Conservation (phyloP, 306 rosid species). For the Vigna reflexopilosa region DNA sequence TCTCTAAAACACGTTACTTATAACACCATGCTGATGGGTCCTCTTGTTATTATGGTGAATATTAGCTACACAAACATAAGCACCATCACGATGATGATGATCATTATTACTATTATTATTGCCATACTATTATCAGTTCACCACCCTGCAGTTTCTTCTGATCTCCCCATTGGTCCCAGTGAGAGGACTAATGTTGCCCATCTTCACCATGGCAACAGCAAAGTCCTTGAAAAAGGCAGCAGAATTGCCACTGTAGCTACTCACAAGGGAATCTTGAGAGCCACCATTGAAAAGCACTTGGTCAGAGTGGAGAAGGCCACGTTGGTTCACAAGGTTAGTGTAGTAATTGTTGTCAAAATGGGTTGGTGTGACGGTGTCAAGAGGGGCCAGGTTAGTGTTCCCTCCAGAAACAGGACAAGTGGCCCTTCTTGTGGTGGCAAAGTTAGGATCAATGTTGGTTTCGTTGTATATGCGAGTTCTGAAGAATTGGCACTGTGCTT, state of each 20-base stretch:
- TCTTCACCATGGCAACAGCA: slow-evolving; percentile 73
- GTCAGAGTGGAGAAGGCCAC: slow-evolving; percentile 78
- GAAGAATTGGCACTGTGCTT: slow-evolving; percentile 58
- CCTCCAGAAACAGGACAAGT: slow-evolving; percentile 69
- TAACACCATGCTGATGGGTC: not conserved
- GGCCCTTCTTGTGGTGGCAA: slow-evolving; percentile 47
- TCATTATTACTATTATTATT: too few species aligned
- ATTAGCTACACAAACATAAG: not conserved
- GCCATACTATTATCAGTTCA: slow-evolving; percentile 44
- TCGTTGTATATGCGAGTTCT: slow-evolving; percentile 72
- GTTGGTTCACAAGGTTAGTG: slow-evolving; percentile 49
- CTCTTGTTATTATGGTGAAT: not conserved
- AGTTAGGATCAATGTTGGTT: slow-evolving; percentile 61
- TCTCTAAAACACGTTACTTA: not conserved
- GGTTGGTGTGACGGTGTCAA: slow-evolving; percentile 48
- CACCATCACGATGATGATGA: not conserved
- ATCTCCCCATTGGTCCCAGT: slow-evolving; percentile 71
- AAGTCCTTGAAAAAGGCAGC: slow-evolving; percentile 58
- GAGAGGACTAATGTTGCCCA: slow-evolving; percentile 75
- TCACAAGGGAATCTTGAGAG: slow-evolving; percentile 61
- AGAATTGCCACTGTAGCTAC: slow-evolving; percentile 39
- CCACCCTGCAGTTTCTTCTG: slow-evolving; percentile 70
- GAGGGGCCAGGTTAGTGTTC: slow-evolving; percentile 65
- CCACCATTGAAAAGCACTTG: slow-evolving; percentile 68
- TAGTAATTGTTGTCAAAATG: slow-evolving; percentile 72